A percentile compares a stretch with the other conserved stretches of the same genome.
Evolutionary conservation across 768 basidiomycete genomes (phyloP).

Genomic region (Leucocoprinus leucothites): DNA sequence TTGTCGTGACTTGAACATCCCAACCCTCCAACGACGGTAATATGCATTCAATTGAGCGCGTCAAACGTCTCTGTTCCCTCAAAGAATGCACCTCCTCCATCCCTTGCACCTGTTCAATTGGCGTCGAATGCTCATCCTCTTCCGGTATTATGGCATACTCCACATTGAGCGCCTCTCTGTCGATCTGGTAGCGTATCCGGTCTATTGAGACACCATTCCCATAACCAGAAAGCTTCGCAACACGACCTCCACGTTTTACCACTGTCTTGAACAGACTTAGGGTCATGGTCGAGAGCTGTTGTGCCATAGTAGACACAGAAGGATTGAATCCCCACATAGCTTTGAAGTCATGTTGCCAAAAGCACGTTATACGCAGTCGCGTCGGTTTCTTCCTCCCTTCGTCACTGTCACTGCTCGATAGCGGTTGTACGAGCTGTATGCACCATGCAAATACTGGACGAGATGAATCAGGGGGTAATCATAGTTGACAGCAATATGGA

Average conservation of each 20-base stretch:
- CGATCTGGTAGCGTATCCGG: slow-evolving; percentile 73
- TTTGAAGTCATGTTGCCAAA: slow-evolving; percentile 94
- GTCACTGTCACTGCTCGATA: slow-evolving; percentile 19
- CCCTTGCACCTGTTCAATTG: slow-evolving; percentile 36
- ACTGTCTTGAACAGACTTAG: slow-evolving; percentile 82
- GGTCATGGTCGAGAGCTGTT: slow-evolving; percentile 85
- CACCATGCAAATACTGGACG: slow-evolving; percentile 85
- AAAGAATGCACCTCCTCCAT: slow-evolving; percentile 62
- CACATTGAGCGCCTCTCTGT: slow-evolving; percentile 77
- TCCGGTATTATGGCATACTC: slow-evolving; percentile 84
- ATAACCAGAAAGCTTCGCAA: slow-evolving; percentile 74
- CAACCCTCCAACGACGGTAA: slow-evolving; percentile 76
- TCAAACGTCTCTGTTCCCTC: slow-evolving; percentile 67
- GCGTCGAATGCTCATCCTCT: slow-evolving; percentile 47
- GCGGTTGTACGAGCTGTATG: slow-evolving; percentile 63
- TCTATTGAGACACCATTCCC: slow-evolving; percentile 83
- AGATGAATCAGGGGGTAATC: slow-evolving; percentile 6
- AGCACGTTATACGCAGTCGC: slow-evolving; percentile 78
- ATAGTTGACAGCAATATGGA: slow-evolving; percentile 9
- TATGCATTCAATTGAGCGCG: slow-evolving; percentile 77
- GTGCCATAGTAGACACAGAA: slow-evolving; percentile 53
- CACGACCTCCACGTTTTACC: slow-evolving; percentile 65
- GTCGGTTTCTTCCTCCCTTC: slow-evolving; percentile 37
- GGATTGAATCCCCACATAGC: slow-evolving; percentile 81
- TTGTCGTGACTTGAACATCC: slow-evolving; percentile 80